Evolutionary conservation across 306 rosid genomes (phyloP), one percentile per base, ranked within the genome.

Genomic region (Trifolium pratense): DNA sequence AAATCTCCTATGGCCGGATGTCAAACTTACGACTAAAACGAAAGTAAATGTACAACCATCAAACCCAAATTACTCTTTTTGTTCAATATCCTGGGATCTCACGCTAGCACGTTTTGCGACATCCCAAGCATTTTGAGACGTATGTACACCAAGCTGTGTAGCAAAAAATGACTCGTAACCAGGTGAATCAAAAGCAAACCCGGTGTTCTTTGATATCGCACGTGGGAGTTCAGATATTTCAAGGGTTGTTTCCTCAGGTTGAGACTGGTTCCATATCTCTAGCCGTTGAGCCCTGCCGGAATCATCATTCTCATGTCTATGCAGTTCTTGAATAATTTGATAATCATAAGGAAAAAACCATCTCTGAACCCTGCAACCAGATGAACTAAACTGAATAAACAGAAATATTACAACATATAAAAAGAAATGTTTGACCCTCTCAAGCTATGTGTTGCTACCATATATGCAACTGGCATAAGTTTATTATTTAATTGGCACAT

Each of bases 311-410:
- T 93, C 98, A 59, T 93, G 80, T 79, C 81, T 84, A 73, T 93
- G 94, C 71, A 88, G 81, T 84, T 93, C 98, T 82, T 91, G 96
- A 84, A 93, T 69, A 52, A 93, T 88, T 84, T 93, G 96, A 84
- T 89, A 93, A 83, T 91, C 97, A 63, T 89, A 91, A 10, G 97
- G 98, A 85, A 87, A 88, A 85, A 93, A 88, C 98, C 98, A 89
- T 87, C 97, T 85, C 68, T 91, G 98, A 43, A 89, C 26, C 91
- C 97, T 93, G 89, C 31, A 85, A 75, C 64, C 74, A 68, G 20
- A 78, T 25, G 46, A 66, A 65, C 32, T 9, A 39, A 79, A 68
- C 48, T 79, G 21, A 66, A 37, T 63, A 63, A 39, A 45, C 57
- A 61, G 17, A 29, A 29, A 63, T 39, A 63, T 63, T 36, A 48